A percentile compares a stretch with the other conserved stretches of the same genome.
Evolutionary conservation across 345 rosid genomes (phyloP).

Genomic region (Acer campestre): DNA sequence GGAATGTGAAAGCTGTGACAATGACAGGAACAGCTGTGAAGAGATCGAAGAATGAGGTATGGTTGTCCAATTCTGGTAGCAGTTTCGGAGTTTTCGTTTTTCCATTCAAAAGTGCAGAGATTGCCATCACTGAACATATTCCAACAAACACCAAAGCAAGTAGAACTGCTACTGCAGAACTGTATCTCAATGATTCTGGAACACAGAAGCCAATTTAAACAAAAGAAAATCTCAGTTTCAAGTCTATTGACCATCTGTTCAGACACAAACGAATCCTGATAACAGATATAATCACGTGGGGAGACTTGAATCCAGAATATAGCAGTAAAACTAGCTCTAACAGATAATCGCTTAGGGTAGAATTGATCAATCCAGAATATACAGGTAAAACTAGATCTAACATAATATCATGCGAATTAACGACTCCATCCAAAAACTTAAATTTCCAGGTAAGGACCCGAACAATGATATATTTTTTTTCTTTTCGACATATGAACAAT

Average conservation of each 20-base stretch:
- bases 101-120: conserved; percentile 62
- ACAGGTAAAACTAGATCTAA: not conserved
- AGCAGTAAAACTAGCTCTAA: not conserved
- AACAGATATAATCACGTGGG: not conserved
- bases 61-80: conserved; percentile 54
- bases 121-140: conserved; percentile 66
- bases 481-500: too few species aligned
- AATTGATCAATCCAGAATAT: not conserved
- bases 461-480: too few species aligned
- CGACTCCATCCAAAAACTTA: not conserved
- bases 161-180: conserved; percentile 63
- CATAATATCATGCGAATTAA: not conserved
- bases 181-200: conserved; percentile 64
- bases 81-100: conserved; percentile 61
- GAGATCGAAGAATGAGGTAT: conserved; percentile 63
- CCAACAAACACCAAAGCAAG: conserved; percentile 78
- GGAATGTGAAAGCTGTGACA: conserved; percentile 90
- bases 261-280: too few species aligned
- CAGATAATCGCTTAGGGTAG: too few species aligned
- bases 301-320: not conserved
- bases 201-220: not conserved
- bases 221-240: not conserved
- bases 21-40: conserved; percentile 92
- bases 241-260: too few species aligned
- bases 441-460: too few species aligned